Evolutionary conservation across 78 protist species (phyloP).

Genomic region (Thecamonas trahens): DNA sequence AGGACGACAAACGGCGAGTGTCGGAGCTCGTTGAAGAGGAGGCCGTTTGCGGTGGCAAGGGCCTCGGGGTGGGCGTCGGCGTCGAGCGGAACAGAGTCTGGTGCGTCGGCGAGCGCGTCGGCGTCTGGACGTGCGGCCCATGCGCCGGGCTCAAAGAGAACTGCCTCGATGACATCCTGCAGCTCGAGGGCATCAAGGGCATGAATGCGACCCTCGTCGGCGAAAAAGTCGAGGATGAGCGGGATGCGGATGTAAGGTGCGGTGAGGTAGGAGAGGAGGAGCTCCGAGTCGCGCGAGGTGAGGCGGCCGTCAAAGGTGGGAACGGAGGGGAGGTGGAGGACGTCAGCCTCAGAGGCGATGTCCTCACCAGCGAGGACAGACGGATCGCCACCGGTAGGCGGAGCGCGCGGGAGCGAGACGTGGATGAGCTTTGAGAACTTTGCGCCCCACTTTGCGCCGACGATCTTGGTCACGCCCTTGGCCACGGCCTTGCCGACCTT

Average conservation of each 20-base stretch:
- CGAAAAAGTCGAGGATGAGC: constrained; percentile 36
- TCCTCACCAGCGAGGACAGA: background rate
- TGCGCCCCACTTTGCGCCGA: background rate
- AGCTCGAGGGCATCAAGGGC: constrained; percentile 10
- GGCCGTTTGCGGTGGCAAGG: constrained; percentile 34
- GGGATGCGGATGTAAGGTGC: constrained; percentile 54
- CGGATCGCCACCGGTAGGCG: background rate
- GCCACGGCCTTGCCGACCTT: background rate
- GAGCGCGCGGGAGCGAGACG: background rate
- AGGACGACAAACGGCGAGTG: constrained; percentile 20
- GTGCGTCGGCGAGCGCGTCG: too few species aligned
- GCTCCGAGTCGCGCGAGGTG: constrained; percentile 47
- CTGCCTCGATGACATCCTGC: constrained; percentile 17
- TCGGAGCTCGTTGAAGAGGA: constrained; percentile 51
- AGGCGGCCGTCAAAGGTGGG: constrained; percentile 39
- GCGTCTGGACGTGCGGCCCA: background rate
- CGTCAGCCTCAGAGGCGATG: constrained; percentile 35
- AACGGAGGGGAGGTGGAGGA: constrained; percentile 33
- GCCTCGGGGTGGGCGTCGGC: background rate
- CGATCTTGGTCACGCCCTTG: background rate
- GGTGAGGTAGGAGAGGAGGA: constrained; percentile 52
- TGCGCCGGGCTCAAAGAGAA: constrained; percentile 42
- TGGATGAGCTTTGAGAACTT: background rate
- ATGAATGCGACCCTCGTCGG: background rate
- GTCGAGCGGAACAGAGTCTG: background rate